Base-by-base conservation (phyloP, 2,329 filamentous ascomycete species). In the Ascocoryne sarcoides region DNA sequence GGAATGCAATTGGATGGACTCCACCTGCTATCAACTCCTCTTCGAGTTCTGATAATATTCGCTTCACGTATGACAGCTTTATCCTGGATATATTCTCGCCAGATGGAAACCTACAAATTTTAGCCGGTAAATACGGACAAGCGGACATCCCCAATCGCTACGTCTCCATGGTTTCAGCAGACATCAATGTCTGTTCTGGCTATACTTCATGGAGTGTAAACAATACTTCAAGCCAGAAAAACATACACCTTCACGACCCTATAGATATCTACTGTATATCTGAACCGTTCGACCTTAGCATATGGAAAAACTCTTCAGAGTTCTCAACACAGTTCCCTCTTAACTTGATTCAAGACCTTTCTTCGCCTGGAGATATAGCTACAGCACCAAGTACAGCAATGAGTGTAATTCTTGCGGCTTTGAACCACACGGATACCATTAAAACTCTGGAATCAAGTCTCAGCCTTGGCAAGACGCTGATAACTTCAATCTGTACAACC, bases 191-290 rank as follows among this genome's bases (percentile, higher is more conserved):
- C 18, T 39, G 41, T 34, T 15, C 30, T 12, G 41, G 41, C 18
- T 43, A 33, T 26, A 20, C 32, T 5, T 43, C 36, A 12, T 43
- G 41, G 41, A 26, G 17, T n/a, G 32, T 43, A 15, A 39, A 38
- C 17, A 43, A 34, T 29, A 39, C 41, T n/a, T 20, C 41, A 31
- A 15, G 14, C n/a, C 28, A 10, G 10, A n/a, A n/a, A n/a, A 39
- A 9, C 17, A 16, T 34, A 15, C 23, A 33, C 17, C 37, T 44
- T 8, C 42, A 40, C 23, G 12, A 26, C 7, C 42, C 37, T 4
- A 33, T 18, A 5, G 42, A 44, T 17, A 40, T 44, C 14, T 10
- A 12, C 5, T 44, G 42, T 26, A 34, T 40, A 18, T 9, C 4
- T 1, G 26, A 17, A 15, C 19, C 26, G 4, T 44, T 44, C 29